Evolutionary conservation across 441 rosid species (phyloP), one percentile per base, ranked within the genome.

Genomic region (Pelargonium myrrhifolium): DNA sequence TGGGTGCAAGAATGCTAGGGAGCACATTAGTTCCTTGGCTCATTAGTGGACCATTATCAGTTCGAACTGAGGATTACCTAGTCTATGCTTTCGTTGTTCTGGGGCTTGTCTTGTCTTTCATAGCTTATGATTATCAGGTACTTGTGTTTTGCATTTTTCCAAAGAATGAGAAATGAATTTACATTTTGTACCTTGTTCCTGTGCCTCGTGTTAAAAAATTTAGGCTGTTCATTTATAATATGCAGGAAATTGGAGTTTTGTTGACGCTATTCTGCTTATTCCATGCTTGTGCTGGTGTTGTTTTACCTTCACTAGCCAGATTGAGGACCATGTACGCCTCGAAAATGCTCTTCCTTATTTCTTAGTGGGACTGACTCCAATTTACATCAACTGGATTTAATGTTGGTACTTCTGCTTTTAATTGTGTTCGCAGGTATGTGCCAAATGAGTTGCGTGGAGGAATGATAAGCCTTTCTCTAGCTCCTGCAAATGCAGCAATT

Each of bases 61-160:
- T 87, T 67, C 83, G 98, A 6, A 83, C 83, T 40, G 98, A 94
- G 78, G 98, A 92, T 77, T 92, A 84, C 85, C 72, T 89, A 66
- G 78, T 81, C 2, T 89, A 82, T 81, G 75, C 87, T 42, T 89
- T 88, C 69, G 58, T 82, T 42, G 40, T 81, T 58, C 72, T 84
- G 65, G 98, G 96, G 65, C 40, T 87, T 72, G 81, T 83, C 70
- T 79, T 88, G 68, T 94, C 96, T 35, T 71, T 83, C 4, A 70
- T 87, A 68, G 97, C 99, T 21, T 94, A 91, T 82, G 99, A 94
- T 81, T 94, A 94, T 72, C 97, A 94, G 96, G 98, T 94, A 78
- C 64, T 58, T 6, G 0, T 65, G 68, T 60, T 26, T 65, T 76
- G 18, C 18, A n/a, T 68, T 68, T 70, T 6, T 53, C 67, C 65